Conservation (phyloP, 2,329 filamentous ascomycete genomes). For the Penicillium sp. region DNA sequence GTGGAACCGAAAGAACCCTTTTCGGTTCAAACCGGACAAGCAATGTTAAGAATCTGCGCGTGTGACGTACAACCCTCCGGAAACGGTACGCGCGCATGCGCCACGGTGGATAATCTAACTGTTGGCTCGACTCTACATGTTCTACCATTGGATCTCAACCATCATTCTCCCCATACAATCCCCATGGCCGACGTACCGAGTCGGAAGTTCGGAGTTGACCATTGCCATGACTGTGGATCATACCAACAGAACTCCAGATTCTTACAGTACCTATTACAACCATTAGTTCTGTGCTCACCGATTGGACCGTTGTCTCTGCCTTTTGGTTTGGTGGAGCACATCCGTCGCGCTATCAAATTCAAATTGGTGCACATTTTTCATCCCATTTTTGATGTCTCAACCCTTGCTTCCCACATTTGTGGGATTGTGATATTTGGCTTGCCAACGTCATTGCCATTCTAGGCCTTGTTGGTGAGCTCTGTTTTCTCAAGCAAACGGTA, state of each 20-base stretch:
- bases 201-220: background rate
- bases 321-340: background rate
- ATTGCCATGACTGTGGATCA: background rate
- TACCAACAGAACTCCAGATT: background rate
- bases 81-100: background rate
- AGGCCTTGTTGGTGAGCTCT: background rate
- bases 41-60: background rate
- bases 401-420: background rate
- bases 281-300: background rate
- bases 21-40: background rate
- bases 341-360: background rate
- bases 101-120: too few relatives aligned
- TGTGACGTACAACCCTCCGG: background rate
- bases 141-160: background rate
- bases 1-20: background rate
- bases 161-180: background rate
- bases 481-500: background rate
- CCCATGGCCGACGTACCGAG: background rate
- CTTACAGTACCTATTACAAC: background rate
- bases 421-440: background rate
- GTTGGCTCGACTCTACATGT: background rate
- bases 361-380: background rate
- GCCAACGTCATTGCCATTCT: background rate
- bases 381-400: background rate
- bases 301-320: background rate